Evolutionary conservation across 805 yeast genomes (phyloP), one percentile per base, ranked within the genome.

Genomic region (Candida namnaoensis): DNA sequence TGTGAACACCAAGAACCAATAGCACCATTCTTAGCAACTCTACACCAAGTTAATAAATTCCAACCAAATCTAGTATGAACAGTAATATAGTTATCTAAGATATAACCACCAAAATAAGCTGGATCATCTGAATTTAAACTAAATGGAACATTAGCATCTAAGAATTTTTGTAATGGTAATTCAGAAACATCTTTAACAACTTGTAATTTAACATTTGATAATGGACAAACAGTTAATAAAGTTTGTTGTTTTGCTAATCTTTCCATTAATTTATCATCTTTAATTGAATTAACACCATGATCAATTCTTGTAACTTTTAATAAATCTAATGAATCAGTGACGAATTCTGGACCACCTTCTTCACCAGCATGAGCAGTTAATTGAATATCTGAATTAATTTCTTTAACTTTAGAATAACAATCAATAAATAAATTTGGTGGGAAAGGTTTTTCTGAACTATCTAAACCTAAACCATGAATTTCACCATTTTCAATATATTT

Each of bases 291-390:
- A 48, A 84, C 76, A 41, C 95, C 95, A 55, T 86, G 95, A 55
- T 86, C 95, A 42, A 86, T 80, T 60, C 95, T 74, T 32, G 79
- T 69, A 25, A 76, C 85, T 2, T 75, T 68, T 44, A 82, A 69
- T 38, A 68, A 43, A 51, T 82, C 80, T 46, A 85, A 62, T 2
- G 93, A 65, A 41, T 69, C 70, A 9, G 63, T 44, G 26, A 85
- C 84, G 49, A 67, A 83, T n/a, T 76, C 71, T 35, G 87, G 78
- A 47, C 82, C 86, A 41, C 91, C 95, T 65, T 86, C 95, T 62
- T 86, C 95, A 52, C 95, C 95, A 3, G 93, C 95, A 54, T 86
- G 95, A 3, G 95, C 91, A 33, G 95, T 86, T 41, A 82, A 67
- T 34, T 77, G 72, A 42, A 80, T 71, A 24, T 73, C 62, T 24